phyloP scores from a whole-genome alignment of 2,329 filamentous ascomycete species.

The Dothideomycetes sp. region DNA sequence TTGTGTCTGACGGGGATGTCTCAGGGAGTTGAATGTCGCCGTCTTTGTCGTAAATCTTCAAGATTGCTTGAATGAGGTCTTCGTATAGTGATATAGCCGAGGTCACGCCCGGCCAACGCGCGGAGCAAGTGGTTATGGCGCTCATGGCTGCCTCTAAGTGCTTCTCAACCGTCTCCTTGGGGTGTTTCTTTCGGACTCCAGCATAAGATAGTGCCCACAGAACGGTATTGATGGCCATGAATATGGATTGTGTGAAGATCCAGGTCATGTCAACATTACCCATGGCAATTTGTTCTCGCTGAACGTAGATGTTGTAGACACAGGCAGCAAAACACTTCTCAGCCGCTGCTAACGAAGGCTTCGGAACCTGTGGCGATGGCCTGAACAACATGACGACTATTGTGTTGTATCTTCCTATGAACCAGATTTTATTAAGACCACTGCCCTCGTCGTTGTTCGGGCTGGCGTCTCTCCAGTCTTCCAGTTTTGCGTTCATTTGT shows the following conservation, averaged over 20 bases:
- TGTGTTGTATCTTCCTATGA: conserved; percentile 63
- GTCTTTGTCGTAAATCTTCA: conserved; percentile 71
- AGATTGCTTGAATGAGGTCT: conserved; percentile 74
- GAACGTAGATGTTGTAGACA: conserved; percentile 69
- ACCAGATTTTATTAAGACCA: conserved; percentile 71
- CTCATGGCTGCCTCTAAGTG: conserved; percentile 66
- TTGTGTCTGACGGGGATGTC: conserved; percentile 32
- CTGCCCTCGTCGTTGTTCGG: conserved; percentile 60
- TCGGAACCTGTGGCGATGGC: conserved; percentile 83
- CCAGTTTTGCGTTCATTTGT: conserved; percentile 66
- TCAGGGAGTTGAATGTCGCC: conserved; percentile 39
- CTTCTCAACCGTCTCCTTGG: conserved; percentile 63
- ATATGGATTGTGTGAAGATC: conserved; percentile 82
- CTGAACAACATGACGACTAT: conserved; percentile 83
- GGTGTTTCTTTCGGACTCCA: conserved; percentile 63
- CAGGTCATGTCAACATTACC: conserved; percentile 78
- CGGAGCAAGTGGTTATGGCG: conserved; percentile 67
- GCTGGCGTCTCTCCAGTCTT: conserved; percentile 66
- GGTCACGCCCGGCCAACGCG: conserved; percentile 83
- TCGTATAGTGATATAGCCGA: conserved; percentile 76
- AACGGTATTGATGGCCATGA: conserved; percentile 84
- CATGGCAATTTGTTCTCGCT: conserved; percentile 66
- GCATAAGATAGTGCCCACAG: conserved; percentile 86
- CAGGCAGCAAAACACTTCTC: conserved; percentile 74
- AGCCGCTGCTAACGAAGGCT: conserved; percentile 70